Percentiles rank a stretch among this genome's conserved stretches.
Conservation (phyloP, 78 protist species). For the Blattamonas nauphoetae region DNA sequence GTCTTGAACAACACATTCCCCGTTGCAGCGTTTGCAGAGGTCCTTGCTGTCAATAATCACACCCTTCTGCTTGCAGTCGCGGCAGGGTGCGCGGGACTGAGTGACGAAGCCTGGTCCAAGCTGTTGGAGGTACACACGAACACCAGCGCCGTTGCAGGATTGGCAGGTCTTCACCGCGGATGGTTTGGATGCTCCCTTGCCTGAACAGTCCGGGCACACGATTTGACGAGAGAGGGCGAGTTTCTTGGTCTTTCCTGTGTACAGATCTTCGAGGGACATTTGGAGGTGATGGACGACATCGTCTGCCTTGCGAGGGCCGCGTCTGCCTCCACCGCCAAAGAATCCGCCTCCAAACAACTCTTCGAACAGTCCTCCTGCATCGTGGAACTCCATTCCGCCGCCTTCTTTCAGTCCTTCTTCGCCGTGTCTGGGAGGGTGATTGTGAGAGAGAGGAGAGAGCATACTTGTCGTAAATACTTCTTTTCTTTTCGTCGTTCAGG, state of each 20-base stretch:
- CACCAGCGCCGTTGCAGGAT: conserved; percentile 71
- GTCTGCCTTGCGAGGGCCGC: conserved; percentile 43
- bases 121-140: conserved; percentile 49
- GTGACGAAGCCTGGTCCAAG: conserved; percentile 84
- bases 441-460: not conserved
- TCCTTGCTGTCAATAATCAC: conserved; percentile 53
- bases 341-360: conserved; percentile 70
- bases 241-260: conserved; percentile 75
- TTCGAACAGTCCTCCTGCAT: conserved; percentile 53
- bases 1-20: conserved; percentile 38
- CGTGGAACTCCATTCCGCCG: conserved; percentile 40
- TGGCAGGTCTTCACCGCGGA: conserved; percentile 47
- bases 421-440: conserved; percentile 43
- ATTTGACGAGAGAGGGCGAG: conserved; percentile 61
- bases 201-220: conserved; percentile 73
- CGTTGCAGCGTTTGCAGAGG: conserved; percentile 69
- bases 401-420: conserved; percentile 72
- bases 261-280: conserved; percentile 80
- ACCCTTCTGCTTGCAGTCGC: conserved; percentile 71
- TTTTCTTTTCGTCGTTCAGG: conserved; percentile 67
- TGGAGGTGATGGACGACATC: conserved; percentile 46
- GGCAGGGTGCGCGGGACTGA: conserved; percentile 61
- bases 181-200: conserved; percentile 37
- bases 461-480: conserved; percentile 64
- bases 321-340: conserved; percentile 17